phyloP scores from a whole-genome alignment of 1,139 yeast genomes.

The Taphrina flavorubra region DNA sequence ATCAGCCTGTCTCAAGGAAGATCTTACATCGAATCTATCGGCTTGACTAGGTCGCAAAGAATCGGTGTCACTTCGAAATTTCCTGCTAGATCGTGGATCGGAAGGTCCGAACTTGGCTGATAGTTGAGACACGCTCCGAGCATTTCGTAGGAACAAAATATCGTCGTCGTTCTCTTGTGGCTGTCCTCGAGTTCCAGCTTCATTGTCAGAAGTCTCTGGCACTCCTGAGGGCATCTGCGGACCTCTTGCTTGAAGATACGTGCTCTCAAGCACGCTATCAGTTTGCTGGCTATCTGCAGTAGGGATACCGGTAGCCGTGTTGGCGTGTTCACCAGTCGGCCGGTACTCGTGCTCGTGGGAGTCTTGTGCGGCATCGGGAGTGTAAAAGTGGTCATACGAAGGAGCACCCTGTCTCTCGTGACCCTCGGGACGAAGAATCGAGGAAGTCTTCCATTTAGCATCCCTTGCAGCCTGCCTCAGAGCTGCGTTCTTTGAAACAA shows the following conservation, averaged over 20 bases:
- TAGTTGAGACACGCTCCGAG: slow-evolving; percentile 11
- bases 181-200: not conserved
- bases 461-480: slow-evolving; percentile 17
- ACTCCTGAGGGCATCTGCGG: not conserved
- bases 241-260: not conserved
- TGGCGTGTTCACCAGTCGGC: not conserved
- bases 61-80: slow-evolving; percentile 6
- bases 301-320: not conserved
- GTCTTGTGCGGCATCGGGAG: slow-evolving; percentile 4
- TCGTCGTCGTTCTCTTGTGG: slow-evolving; percentile 2
- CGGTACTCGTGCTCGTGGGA: not conserved
- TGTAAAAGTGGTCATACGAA: slow-evolving; percentile 10
- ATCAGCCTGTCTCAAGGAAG: not conserved
- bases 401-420: slow-evolving; percentile 2
- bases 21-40: slow-evolving; percentile 27
- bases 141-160: slow-evolving; percentile 10
- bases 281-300: not conserved
- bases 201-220: not conserved
- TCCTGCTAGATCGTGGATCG: slow-evolving; percentile 6
- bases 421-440: slow-evolving; percentile 26
- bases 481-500: slow-evolving; percentile 8
- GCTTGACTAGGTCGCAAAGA: slow-evolving; percentile 14
- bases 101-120: not conserved
- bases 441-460: slow-evolving; percentile 29
- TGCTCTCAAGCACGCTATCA: not conserved